Conservation (phyloP, 345 rosid species). For the Acer yangbiense region DNA sequence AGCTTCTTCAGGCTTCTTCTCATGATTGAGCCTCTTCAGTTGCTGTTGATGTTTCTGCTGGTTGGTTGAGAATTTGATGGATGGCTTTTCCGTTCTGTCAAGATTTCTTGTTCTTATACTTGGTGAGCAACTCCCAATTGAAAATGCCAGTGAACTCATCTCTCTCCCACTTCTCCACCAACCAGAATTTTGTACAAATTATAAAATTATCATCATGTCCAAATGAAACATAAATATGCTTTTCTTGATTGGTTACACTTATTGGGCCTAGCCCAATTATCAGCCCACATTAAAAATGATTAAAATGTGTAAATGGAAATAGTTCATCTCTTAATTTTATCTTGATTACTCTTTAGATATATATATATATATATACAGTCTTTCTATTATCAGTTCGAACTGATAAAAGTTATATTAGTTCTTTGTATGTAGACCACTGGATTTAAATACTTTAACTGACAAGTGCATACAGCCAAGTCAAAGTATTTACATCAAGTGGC, state of each 20-base stretch:
- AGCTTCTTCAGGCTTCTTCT: constrained; percentile 14
- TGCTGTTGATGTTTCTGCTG: constrained; percentile 20
- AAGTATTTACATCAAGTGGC: no score
- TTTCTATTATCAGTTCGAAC: no score
- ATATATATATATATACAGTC: no score
- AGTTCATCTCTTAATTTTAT: no score
- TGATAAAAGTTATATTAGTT: no score
- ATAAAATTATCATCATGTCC: not conserved
- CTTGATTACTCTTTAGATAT: no score
- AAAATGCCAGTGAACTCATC: constrained; percentile 57
- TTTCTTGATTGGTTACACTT: not conserved
- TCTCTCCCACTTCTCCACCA: constrained; percentile 8
- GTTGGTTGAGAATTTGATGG: constrained; percentile 23
- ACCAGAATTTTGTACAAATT: constrained; percentile 16
- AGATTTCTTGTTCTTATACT: constrained; percentile 18
- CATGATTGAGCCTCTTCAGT: constrained; percentile 20
- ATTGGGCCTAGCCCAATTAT: not conserved
- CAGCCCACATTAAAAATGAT: no score
- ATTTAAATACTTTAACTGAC: no score
- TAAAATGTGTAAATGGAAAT: no score
- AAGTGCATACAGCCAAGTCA: no score
- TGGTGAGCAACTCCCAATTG: constrained; percentile 37
- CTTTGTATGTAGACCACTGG: no score
- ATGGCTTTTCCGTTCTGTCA: constrained; percentile 17
- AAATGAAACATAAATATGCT: not conserved